Evolutionary conservation across 2,329 filamentous ascomycete species (phyloP), one percentile per base, ranked within the genome.

Genomic region (Hypoxylon sp.): DNA sequence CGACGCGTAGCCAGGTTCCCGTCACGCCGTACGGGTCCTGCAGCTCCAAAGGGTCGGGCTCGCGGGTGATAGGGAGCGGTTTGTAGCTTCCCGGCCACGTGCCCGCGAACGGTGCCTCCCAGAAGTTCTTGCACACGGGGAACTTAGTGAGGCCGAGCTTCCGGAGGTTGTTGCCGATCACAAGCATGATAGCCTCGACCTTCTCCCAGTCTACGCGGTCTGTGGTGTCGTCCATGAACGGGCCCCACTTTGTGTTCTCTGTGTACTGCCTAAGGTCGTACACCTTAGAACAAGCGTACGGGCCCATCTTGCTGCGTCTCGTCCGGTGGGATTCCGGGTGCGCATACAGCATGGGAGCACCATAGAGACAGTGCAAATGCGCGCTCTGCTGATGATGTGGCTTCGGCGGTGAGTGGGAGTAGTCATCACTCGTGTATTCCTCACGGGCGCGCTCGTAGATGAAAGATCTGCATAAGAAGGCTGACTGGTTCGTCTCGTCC

Each of bases 141-240:
- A 82, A 81, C 6, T 74, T 74, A 36, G 82, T 78, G 9, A 84
- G 76, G 11, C 82, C 79, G 70, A 87, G 85, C 9, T 78, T 75
- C 41, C 81, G 78, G 56, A 91, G 82, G 75, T 93, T 93, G 74
- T 86, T 84, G 2, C 86, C 86, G 2, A 94, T 78, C 1, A 91
- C 87, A 2, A 94, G 82, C 83, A 93, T 87, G 59, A 93, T 86
- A 7, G 90, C 89, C 78, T 94, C 92, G 10, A 94, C 80, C 80
- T 92, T 93, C 78, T 94, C 91, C 92, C 92, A 95, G 78, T 95
- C 91, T 0, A 93, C 89, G 4, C 79, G 78, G 57, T 82, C 84
- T 2, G 82, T 84, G 1, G 85, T 87, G 74, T 94, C 91, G 53
- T 86, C 81, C 74, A 85, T 80, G 73, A 93, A 94, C 0, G 92